These are phyloP conservation scores for Rhododendron williamsianum DNA, from an alignment of 148 eudicot genomes.

Conservation along the genomic window DNA sequence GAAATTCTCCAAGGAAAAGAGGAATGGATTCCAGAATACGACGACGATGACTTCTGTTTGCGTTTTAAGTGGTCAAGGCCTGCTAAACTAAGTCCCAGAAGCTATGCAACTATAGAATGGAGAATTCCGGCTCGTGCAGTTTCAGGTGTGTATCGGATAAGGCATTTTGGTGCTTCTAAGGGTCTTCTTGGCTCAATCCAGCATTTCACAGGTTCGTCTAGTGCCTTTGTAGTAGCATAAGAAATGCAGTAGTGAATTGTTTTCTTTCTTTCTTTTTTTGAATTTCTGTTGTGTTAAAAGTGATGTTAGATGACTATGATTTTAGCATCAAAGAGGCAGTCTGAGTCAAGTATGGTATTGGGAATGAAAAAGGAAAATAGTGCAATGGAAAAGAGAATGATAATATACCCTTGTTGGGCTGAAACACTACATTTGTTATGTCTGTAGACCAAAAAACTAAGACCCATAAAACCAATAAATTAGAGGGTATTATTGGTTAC, in stretches of 20 bases:
- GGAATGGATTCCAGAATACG: slow-evolving; percentile 71
- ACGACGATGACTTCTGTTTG: slow-evolving; percentile 85
- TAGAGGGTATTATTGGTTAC: background rate
- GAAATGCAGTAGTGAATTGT: background rate
- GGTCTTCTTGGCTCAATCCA: slow-evolving; percentile 58
- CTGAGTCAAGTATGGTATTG: background rate
- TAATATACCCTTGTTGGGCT: background rate
- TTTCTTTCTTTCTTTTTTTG: too few relatives aligned
- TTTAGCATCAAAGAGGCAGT: background rate
- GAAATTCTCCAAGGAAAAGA: slow-evolving; percentile 62
- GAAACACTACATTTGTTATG: background rate
- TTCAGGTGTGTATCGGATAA: slow-evolving; percentile 74
- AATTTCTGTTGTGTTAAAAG: background rate
- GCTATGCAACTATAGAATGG: slow-evolving; percentile 86
- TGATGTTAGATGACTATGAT: background rate
- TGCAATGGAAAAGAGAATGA: background rate
- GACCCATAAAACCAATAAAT: background rate
- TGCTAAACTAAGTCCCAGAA: slow-evolving; percentile 52
- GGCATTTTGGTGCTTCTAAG: slow-evolving; percentile 92
- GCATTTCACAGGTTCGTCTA: slow-evolving; percentile 81
- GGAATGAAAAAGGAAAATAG: background rate
- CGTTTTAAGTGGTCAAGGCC: slow-evolving; percentile 93
- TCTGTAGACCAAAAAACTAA: background rate
- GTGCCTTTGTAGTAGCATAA: slow-evolving; percentile 75
- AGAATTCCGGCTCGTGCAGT: slow-evolving; percentile 57